These are phyloP conservation scores for Aspergillus flavus DNA, from an alignment of 2,329 filamentous ascomycete genomes.

Conservation along the genomic window DNA sequence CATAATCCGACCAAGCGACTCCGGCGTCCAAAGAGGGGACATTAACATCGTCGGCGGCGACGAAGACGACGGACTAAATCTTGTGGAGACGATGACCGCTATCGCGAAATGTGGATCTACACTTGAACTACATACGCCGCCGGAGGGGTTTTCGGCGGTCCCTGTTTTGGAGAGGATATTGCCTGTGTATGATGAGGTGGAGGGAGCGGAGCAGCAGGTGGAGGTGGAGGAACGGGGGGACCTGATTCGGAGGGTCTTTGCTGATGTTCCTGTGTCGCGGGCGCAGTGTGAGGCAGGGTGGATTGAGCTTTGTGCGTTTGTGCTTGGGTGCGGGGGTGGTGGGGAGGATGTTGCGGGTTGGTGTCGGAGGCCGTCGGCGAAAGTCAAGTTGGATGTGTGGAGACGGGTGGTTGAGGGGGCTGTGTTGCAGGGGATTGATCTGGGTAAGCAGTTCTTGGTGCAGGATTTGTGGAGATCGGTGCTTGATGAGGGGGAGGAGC, in stretches of 20 bases:
- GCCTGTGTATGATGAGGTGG: slow-evolving; percentile 31
- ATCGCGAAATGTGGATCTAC: slow-evolving; percentile 51
- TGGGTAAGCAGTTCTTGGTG: slow-evolving; percentile 46
- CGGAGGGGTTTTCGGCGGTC: slow-evolving; percentile 34
- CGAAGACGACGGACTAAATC: slow-evolving; percentile 24
- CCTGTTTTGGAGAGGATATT: slow-evolving; percentile 34
- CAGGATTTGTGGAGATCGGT: slow-evolving; percentile 44
- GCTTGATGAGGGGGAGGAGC: slow-evolving; percentile 37
- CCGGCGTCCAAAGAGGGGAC: slow-evolving; percentile 29
- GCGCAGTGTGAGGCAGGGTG: slow-evolving; percentile 55
- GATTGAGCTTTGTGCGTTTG: slow-evolving; percentile 57
- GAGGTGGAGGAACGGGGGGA: slow-evolving; percentile 22
- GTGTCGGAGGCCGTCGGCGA: slow-evolving; percentile 53
- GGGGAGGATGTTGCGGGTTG: slow-evolving; percentile 8
- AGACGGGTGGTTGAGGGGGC: slow-evolving; percentile 42
- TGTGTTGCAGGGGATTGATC: slow-evolving; percentile 42
- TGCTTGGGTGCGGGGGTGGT: slow-evolving; percentile 28
- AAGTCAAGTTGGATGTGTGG: slow-evolving; percentile 54
- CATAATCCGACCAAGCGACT: slow-evolving; percentile 51
- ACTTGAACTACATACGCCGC: slow-evolving; percentile 45
- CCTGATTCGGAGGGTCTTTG: slow-evolving; percentile 46
- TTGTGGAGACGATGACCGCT: slow-evolving; percentile 39
- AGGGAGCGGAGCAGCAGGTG: slow-evolving; percentile 17
- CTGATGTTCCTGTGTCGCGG: slow-evolving; percentile 55
- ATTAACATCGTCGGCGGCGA: slow-evolving; percentile 29